Base-by-base conservation (phyloP, 2,329 filamentous ascomycete genomes). In the Sclerotinia subarctica region DNA sequence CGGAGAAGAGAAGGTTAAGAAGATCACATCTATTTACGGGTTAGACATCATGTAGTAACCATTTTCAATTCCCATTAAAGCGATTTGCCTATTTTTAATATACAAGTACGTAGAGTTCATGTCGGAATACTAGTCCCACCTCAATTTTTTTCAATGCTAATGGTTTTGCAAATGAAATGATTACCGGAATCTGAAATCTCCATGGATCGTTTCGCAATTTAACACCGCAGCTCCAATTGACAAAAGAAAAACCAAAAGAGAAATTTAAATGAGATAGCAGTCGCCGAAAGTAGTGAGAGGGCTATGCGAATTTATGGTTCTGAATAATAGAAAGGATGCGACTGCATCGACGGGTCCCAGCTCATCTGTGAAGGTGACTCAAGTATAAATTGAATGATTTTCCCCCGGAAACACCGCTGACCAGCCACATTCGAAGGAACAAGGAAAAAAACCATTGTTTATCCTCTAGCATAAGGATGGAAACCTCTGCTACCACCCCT, bases 401-500 rank as follows among this genome's bases (percentile, higher is more conserved):
- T 11, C 15, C 7, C 19, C 13, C n/a, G 29, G 19, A 60, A 19
- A 21, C 6, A 21, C 44, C 46, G n/a, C 21, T 35, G 21, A n/a
- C 19, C 8, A 13, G 29, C 29, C 10, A 38, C 15, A 17, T 42
- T 42, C 3, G 32, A 38, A n/a, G 32, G 35, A 35, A 3, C 29
- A 60, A 60, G 42, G 3, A 19, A 35, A 8, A 51, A 24, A 19
- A 15, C 21, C 4, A 65, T n/a, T 10, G 5, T 26, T 73, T 53
- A 75, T 47, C 72, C 70, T 54, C 77, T 72, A 51, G 84, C 81
- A 79, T 96, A 96, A 44, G 93, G 93, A 77, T 96, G 92, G 80
- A 87, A 96, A 3, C 91, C 92, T 38, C 92, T 79, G n/a, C 84
- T 85, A 32, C 88, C 86, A 69, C 92, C 91, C 70, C 92, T 84